phyloP scores from a whole-genome alignment of 2,329 filamentous ascomycete species.

The Colletotrichum chrysophilum region DNA sequence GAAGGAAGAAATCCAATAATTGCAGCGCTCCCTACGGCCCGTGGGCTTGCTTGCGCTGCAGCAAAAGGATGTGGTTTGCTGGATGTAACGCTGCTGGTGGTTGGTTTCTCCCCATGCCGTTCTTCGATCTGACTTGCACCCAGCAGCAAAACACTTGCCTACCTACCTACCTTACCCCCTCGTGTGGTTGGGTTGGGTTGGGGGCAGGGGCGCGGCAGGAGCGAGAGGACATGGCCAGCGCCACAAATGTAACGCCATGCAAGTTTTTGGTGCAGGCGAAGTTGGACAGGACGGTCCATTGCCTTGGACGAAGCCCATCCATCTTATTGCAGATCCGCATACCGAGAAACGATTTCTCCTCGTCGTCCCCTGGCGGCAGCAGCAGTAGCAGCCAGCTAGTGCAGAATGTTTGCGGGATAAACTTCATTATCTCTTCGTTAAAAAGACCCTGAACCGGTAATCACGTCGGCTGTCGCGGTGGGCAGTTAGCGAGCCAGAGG shows the following conservation, averaged over 20 bases:
- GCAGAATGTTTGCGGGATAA: not conserved
- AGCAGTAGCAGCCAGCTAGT: not conserved
- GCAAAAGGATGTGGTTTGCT: not conserved
- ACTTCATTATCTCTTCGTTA: not conserved
- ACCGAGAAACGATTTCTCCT: not conserved
- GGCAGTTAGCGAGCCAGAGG: not conserved
- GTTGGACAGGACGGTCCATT: not conserved
- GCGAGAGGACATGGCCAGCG: not conserved
- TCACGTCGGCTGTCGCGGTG: conserved; percentile 2
- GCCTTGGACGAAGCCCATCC: not conserved
- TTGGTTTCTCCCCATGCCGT: not conserved
- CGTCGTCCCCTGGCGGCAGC: not conserved
- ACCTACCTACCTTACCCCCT: not conserved
- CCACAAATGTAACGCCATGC: conserved; percentile 7
- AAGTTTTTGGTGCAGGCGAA: not conserved
- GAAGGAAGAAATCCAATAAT: not conserved
- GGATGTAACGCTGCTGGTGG: not conserved
- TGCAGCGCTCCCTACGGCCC: not conserved
- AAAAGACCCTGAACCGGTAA: not conserved
- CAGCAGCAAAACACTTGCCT: not conserved
- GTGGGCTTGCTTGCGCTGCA: not conserved
- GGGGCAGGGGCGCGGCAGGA: not conserved
- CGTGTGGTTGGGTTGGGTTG: not conserved
- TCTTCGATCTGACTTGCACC: not conserved
- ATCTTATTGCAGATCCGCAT: conserved; percentile 1